A percentile compares a stretch with the other conserved stretches of the same genome.
phyloP scores from a whole-genome alignment of 2,329 filamentous ascomycete genomes.

The Metarhizium brunneum region DNA sequence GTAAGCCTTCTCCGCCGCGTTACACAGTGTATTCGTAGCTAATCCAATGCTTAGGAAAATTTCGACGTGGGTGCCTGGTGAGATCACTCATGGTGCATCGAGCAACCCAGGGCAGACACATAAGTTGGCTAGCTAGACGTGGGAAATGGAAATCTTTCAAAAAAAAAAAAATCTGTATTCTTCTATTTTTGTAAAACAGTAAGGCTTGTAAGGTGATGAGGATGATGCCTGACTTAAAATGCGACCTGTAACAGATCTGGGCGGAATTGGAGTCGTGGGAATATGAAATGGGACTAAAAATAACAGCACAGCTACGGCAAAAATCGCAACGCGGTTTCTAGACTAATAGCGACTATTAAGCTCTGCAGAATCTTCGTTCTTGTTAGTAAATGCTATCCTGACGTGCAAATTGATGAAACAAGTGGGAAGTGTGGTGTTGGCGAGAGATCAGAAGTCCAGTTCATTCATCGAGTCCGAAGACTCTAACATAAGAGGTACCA shows the following conservation, averaged over 20 bases:
- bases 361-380: constrained; percentile 4
- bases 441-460: constrained; percentile 68
- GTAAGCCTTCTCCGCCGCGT: constrained; percentile 32
- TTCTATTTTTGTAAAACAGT: constrained; percentile 11
- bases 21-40: constrained; percentile 12
- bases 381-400: constrained; percentile 2
- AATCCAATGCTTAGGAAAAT: constrained; percentile 59
- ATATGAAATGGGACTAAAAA: neutral
- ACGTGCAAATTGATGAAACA: constrained; percentile 1
- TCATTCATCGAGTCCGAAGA: constrained; percentile 63
- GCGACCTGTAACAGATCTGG: neutral
- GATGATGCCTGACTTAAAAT: neutral
- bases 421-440: constrained; percentile 2
- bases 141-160: constrained; percentile 3
- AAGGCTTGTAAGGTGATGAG: neutral
- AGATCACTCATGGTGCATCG: constrained; percentile 6
- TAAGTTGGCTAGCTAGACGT: constrained; percentile 8
- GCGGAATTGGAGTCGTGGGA: neutral
- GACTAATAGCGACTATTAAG: neutral
- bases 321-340: neutral
- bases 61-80: constrained; percentile 90
- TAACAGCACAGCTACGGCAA: neutral
- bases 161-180: constrained; percentile 1
- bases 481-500: constrained; percentile 98
- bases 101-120: neutral